Conservation (phyloP, 352 stramenopile genomes). For the Pythium phragmiticola region DNA sequence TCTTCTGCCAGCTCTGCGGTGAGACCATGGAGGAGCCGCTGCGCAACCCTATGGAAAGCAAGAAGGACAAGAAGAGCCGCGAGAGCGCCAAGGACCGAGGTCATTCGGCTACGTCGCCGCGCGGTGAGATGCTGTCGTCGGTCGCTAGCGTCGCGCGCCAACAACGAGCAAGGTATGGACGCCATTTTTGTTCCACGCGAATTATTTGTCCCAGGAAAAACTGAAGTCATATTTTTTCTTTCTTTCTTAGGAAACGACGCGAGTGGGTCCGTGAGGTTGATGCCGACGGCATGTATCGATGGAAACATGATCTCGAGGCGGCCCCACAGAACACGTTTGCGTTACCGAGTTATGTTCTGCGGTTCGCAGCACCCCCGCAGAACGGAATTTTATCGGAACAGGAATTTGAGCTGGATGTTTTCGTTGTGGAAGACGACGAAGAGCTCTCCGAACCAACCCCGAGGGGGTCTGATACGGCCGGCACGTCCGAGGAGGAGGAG, state of each 20-base stretch:
- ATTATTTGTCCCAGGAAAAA: not conserved
- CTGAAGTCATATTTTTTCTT: not conserved
- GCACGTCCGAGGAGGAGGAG: constrained; percentile 2
- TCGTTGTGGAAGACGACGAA: not conserved
- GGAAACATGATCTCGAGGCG: constrained; percentile 7
- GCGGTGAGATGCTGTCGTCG: constrained; percentile 18
- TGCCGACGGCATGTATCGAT: constrained; percentile 9
- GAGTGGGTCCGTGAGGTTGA: constrained; percentile 21
- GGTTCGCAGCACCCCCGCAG: not conserved
- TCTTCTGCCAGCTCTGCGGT: constrained; percentile 43
- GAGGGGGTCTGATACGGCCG: constrained; percentile 4
- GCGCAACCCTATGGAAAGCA: constrained; percentile 17
- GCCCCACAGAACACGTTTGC: not conserved
- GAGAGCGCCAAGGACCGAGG: constrained; percentile 8
- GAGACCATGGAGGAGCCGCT: constrained; percentile 21
- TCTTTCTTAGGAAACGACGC: constrained; percentile 12
- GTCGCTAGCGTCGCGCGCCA: constrained; percentile 19
- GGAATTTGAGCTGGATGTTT: constrained; percentile 13
- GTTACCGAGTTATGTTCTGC: constrained; percentile 19
- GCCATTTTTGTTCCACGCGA: not conserved
- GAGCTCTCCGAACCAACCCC: not conserved
- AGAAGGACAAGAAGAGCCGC: constrained; percentile 22
- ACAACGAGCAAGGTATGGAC: constrained; percentile 8
- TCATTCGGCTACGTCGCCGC: constrained; percentile 11
- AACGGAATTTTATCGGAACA: not conserved